Percentiles rank a stretch among this genome's conserved stretches.
phyloP scores from a whole-genome alignment of 2,329 filamentous ascomycete species.

The Fusarium fracticaudum region DNA sequence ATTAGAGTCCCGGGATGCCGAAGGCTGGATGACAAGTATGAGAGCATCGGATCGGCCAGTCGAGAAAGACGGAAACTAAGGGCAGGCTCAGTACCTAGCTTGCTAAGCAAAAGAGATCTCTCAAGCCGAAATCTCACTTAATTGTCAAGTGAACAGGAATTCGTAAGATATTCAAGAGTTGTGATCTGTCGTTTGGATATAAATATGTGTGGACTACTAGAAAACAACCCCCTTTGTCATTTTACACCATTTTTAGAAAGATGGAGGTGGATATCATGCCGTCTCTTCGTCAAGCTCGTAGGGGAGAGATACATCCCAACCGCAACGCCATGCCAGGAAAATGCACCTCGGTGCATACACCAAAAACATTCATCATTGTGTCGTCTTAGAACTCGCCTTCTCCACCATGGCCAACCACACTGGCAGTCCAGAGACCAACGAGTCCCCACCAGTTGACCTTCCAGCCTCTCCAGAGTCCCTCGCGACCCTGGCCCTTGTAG shows the following conservation, averaged over 20 bases:
- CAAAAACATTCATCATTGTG: conserved; percentile 28
- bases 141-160: not conserved
- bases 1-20: conserved; percentile 14
- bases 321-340: conserved; percentile 49
- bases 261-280: conserved; percentile 53
- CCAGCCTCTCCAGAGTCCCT: conserved; percentile 78
- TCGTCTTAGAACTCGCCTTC: conserved; percentile 65
- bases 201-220: conserved; percentile 40
- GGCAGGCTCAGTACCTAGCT: not conserved
- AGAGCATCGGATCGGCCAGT: not conserved
- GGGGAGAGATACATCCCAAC: conserved; percentile 49
- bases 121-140: not conserved
- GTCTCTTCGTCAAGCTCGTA: conserved; percentile 52
- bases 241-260: conserved; percentile 34
- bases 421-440: conserved; percentile 77
- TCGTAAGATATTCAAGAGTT: conserved; percentile 21
- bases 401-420: conserved; percentile 68
- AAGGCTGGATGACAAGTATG: not conserved
- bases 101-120: not conserved
- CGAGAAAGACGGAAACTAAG: not conserved
- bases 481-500: conserved; percentile 71
- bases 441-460: conserved; percentile 82
- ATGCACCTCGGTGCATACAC: conserved; percentile 38
- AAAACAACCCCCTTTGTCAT: conserved; percentile 19
- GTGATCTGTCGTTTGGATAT: conserved; percentile 24